A percentile compares a stretch with the other conserved stretches of the same genome.
Conservation (phyloP, 306 rosid genomes). For the Heteromeles arbutifolia region DNA sequence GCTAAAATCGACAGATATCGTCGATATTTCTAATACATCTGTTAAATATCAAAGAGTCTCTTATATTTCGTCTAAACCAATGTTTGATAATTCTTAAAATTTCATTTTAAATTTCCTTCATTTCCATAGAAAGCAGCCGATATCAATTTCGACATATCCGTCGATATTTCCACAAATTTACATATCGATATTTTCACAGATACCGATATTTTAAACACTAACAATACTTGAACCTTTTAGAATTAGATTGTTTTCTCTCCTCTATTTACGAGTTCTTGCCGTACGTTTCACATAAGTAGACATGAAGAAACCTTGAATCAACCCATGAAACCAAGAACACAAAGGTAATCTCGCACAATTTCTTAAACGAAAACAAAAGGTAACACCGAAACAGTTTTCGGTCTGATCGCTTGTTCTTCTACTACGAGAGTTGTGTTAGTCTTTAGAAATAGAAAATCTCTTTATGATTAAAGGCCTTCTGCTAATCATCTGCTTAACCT, state of each 20-base stretch:
- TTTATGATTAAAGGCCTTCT: neutral
- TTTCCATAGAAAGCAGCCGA: no score
- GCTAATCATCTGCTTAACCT: neutral
- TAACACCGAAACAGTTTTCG: neutral
- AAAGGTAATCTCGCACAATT: neutral
- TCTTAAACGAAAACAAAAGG: neutral
- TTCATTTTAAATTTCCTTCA: no score
- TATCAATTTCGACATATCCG: no score
- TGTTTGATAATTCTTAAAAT: no score
- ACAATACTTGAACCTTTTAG: no score
- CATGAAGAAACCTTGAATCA: neutral
- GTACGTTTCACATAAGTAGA: neutral
- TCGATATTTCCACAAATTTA: no score
- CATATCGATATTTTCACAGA: no score
- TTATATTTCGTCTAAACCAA: no score
- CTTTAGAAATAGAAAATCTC: neutral
- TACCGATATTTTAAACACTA: no score
- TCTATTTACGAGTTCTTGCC: neutral
- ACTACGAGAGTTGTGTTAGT: neutral
- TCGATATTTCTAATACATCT: fast-evolving
- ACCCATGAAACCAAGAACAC: neutral
- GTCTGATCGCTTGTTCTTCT: neutral
- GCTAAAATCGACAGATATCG: no score
- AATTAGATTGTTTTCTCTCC: no score
- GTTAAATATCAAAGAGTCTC: no score